Conservation (phyloP, 805 yeast genomes). For the Nakazawaea ernobii region DNA sequence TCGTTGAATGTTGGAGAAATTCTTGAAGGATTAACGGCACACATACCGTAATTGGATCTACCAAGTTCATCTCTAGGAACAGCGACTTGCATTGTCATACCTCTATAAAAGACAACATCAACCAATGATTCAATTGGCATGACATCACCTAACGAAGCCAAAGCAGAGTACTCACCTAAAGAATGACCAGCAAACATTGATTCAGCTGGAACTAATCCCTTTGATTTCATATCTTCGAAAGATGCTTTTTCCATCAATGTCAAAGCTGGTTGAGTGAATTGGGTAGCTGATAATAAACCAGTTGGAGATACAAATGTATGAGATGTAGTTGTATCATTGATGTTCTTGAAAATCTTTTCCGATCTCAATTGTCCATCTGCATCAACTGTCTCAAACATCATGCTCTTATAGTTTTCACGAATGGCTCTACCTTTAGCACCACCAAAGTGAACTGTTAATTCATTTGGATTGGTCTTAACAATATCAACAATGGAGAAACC, state of each 20-base stretch:
- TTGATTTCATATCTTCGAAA: constrained; percentile 93
- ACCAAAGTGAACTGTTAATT: constrained; percentile 93
- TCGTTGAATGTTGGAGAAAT: constrained; percentile 84
- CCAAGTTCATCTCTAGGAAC: constrained; percentile 96
- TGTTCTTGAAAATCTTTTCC: constrained; percentile 93
- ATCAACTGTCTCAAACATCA: constrained; percentile 95
- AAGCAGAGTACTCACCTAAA: constrained; percentile 97
- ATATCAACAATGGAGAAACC: constrained; percentile 97
- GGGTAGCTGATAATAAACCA: constrained; percentile 96
- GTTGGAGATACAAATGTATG: constrained; percentile 88
- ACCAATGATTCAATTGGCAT: constrained; percentile 98
- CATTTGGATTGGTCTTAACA: constrained; percentile 93
- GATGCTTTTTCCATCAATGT: constrained; percentile 99
- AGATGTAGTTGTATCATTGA: constrained; percentile 73
- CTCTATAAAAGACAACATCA: constrained; percentile 98
- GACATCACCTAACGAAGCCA: constrained; percentile 94
- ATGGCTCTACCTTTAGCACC: constrained; percentile 96
- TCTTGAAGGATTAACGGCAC: constrained; percentile 96
- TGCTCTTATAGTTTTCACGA: constrained; percentile 88
- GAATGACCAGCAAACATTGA: constrained; percentile 99
- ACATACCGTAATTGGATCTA: constrained; percentile 98
- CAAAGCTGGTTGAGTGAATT: constrained; percentile 98
- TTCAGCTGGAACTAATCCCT: constrained; percentile 91
- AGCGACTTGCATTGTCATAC: constrained; percentile 99
- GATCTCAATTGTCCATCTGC: constrained; percentile 78